Conservation (phyloP, 306 rosid genomes). For the Glycyrrhiza uralensis region DNA sequence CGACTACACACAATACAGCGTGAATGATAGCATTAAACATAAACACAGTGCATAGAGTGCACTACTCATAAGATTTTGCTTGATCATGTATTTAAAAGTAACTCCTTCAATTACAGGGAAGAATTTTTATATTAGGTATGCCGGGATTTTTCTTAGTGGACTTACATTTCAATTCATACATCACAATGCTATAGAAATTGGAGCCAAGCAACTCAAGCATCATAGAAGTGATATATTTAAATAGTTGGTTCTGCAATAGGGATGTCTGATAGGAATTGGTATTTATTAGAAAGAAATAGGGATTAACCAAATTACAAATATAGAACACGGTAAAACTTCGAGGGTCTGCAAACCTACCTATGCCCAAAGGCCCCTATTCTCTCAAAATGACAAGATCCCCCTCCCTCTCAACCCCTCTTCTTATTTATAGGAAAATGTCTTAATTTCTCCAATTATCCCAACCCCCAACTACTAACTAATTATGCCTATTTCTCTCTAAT, state of each 20-base stretch:
- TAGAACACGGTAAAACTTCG: background rate
- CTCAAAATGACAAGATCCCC: background rate
- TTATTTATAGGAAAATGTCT: background rate
- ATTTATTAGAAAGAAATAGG: background rate
- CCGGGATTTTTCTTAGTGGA: background rate
- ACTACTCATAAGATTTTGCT: background rate
- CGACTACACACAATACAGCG: background rate
- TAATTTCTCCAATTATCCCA: background rate
- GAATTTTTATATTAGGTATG: background rate
- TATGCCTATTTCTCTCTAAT: background rate
- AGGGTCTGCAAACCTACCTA: background rate
- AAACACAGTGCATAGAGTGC: background rate
- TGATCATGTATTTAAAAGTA: background rate
- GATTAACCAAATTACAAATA: background rate
- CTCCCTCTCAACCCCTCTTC: background rate
- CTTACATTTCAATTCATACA: background rate
- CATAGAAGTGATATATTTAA: background rate
- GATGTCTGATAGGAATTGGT: background rate
- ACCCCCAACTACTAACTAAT: background rate
- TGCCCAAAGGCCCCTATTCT: background rate
- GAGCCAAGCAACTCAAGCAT: background rate
- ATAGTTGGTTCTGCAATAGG: background rate
- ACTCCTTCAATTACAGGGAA: background rate
- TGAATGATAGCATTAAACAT: background rate
- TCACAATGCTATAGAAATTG: background rate